Evolutionary conservation across 495 filamentous ascomycete species (phyloP).

Genomic region (Aspergillus baeticus): DNA sequence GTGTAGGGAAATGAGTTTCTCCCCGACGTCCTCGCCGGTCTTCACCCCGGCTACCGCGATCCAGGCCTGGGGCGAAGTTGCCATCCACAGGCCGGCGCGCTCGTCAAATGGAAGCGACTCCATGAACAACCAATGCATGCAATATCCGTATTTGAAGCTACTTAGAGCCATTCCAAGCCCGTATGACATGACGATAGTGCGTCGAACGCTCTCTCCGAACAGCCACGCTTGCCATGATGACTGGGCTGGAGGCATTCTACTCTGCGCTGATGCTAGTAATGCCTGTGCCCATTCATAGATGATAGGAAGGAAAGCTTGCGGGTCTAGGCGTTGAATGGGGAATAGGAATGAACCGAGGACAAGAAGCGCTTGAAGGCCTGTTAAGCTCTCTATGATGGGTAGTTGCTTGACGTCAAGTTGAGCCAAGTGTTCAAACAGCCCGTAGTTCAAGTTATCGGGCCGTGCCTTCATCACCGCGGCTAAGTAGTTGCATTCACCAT

Average conservation of each 20-base stretch:
- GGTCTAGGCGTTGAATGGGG: background rate
- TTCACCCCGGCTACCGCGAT: background rate
- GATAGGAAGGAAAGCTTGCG: background rate
- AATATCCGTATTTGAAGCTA: constrained; percentile 5
- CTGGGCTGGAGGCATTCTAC: background rate
- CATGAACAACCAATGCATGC: constrained; percentile 4
- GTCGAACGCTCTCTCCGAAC: constrained; percentile 5
- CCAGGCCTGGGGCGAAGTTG: constrained; percentile 3
- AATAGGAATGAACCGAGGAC: background rate
- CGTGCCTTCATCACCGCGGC: background rate
- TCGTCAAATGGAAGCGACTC: constrained; percentile 6
- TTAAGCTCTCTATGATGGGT: background rate
- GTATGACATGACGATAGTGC: constrained; percentile 4
- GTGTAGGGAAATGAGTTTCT: background rate
- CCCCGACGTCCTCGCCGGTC: background rate
- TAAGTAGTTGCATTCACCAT: background rate
- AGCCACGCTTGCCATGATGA: constrained; percentile 6
- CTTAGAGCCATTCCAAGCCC: background rate
- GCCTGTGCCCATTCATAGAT: background rate
- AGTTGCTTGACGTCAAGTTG: background rate
- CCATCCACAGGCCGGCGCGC: constrained; percentile 3
- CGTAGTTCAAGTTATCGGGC: background rate
- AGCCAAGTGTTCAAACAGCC: background rate
- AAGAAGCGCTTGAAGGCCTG: background rate
- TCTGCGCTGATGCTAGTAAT: background rate